Evolutionary conservation across 768 basidiomycete genomes (phyloP), one percentile per base, ranked within the genome.

Genomic region (Dacryopinax primogenitus): DNA sequence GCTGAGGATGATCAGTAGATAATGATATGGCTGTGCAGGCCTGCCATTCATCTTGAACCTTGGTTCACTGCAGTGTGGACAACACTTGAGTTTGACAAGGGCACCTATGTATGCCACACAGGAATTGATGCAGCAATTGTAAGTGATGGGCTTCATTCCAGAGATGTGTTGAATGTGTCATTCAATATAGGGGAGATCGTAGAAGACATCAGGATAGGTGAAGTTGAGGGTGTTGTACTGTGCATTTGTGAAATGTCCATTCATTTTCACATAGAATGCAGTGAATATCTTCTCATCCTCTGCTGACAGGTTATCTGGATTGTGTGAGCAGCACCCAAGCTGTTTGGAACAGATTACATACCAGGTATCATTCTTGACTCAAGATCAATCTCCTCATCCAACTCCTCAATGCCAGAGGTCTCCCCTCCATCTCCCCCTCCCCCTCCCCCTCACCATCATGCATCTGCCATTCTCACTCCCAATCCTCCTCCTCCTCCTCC

Each of bases 51-150:
- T 0, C 41, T 71, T 45, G 62, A 47, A 73, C 0, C 75, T 72
- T 12, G 74, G n/a, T 45, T 71, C 69, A 0, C 72, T 51, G 70
- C 80, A 81, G 67, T 71, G 71, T 0, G 75, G 76, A 64, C 81
- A 82, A 7, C 33, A 18, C 0, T 68, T 64, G 9, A 71, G 64
- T 1, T 73, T 68, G 3, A 65, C 69, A 37, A 76, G 71, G 0
- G 71, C 69, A 0, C 78, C 78, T 13, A 72, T 68, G 67, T 70
- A 81, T 64, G 73, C 76, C 63, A 70, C 70, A 67, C 81, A 82
- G 0, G 76, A 78, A 58, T 77, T 76, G 26, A 70, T 63, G 69
- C 81, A 82, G 68, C 79, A 81, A 68, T 81, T 69, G 69, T 73
- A 78, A 3, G 18, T 44, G 18, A 44, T 23, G 4, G 7, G 16